Evolutionary conservation across 345 rosid species (phyloP).

Genomic region (Brassica rapa): DNA sequence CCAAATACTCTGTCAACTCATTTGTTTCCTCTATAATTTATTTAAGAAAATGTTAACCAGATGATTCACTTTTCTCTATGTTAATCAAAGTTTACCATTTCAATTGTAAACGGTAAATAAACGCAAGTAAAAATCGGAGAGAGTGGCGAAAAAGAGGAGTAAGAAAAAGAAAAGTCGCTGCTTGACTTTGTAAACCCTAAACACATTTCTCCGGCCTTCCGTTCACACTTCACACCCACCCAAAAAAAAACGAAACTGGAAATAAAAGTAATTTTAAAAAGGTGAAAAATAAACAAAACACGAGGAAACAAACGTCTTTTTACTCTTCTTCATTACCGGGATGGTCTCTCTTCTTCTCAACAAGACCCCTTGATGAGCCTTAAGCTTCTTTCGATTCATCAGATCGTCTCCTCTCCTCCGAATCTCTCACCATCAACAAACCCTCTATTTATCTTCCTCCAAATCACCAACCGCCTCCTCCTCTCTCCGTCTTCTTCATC

Average conservation of each 20-base stretch:
- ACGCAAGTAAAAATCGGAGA: not conserved
- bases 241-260: not conserved
- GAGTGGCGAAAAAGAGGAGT: not conserved
- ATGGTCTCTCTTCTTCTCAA: constrained; percentile 22
- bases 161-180: not conserved
- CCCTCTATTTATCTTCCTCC: constrained; percentile 12
- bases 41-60: not conserved
- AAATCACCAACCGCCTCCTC: constrained; percentile 3
- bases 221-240: constrained; percentile 6
- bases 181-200: constrained; percentile 17
- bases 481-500: constrained; percentile 8
- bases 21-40: not conserved
- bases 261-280: not conserved
- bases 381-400: constrained; percentile 26
- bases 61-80: not conserved
- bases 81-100: not conserved
- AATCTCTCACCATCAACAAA: not conserved
- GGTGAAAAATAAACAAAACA: not conserved
- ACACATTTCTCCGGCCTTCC: not conserved
- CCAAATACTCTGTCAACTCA: constrained; percentile 13
- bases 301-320: constrained; percentile 29
- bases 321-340: not conserved
- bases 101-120: not conserved
- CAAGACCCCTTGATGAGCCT: not conserved
- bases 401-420: constrained; percentile 30